Conservation (phyloP, 257 asterid genomes). For the Mitragyna speciosa region DNA sequence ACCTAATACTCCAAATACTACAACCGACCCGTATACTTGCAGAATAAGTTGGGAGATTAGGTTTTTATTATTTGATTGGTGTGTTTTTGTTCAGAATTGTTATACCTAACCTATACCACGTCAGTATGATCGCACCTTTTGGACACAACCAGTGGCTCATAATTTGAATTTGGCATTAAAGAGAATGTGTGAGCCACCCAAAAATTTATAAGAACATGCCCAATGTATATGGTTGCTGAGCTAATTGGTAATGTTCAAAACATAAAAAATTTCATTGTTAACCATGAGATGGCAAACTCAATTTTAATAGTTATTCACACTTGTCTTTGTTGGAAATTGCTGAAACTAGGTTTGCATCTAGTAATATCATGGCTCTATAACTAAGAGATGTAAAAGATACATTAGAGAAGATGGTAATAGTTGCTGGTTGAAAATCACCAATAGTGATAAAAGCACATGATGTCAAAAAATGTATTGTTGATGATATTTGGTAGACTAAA, state of each 20-base stretch:
- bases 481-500: background rate
- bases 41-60: no score
- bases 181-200: background rate
- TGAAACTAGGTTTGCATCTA: background rate
- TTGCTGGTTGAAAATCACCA: background rate
- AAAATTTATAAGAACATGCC: background rate
- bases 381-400: background rate
- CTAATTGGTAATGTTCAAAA: background rate
- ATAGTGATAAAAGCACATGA: background rate
- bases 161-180: background rate
- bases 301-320: background rate
- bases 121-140: constrained; percentile 18
- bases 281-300: background rate
- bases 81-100: no score
- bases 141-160: constrained; percentile 8
- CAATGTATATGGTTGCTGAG: background rate
- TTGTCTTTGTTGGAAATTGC: background rate
- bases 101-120: no score
- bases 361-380: background rate
- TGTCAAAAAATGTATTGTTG: background rate
- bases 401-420: background rate
- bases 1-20: no score
- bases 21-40: no score
- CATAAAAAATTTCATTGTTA: background rate
- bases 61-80: no score